These are phyloP conservation scores for Suillus ampliporus DNA, from an alignment of 768 basidiomycete genomes.

Conservation along the genomic window DNA sequence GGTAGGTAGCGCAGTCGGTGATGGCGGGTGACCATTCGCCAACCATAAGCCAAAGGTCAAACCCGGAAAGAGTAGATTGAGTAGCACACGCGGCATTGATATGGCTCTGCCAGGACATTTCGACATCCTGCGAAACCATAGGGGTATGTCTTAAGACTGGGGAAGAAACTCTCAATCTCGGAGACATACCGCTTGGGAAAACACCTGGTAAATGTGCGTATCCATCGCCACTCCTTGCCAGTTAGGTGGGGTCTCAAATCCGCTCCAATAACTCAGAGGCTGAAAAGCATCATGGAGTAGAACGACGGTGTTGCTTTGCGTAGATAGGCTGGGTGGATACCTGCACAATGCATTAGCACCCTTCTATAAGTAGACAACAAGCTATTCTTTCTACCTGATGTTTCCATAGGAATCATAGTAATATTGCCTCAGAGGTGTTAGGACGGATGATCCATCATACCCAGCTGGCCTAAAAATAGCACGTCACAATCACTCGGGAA, in stretches of 20 bases:
- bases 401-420: conserved; percentile 78
- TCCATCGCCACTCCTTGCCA: conserved; percentile 77
- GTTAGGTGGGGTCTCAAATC: conserved; percentile 58
- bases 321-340: conserved; percentile 49
- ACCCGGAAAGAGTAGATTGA: conserved; percentile 50
- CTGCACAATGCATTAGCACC: conserved; percentile 25
- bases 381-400: conserved; percentile 54
- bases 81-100: conserved; percentile 63
- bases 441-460: conserved; percentile 55
- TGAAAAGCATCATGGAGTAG: conserved; percentile 85
- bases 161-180: neutral
- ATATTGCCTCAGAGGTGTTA: conserved; percentile 60
- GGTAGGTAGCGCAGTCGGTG: conserved; percentile 64
- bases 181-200: conserved; percentile 57
- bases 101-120: conserved; percentile 56
- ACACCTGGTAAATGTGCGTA: conserved; percentile 82
- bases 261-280: conserved; percentile 69
- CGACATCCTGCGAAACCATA: conserved; percentile 44
- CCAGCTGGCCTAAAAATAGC: conserved; percentile 68
- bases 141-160: neutral
- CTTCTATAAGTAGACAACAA: neutral
- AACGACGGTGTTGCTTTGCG: conserved; percentile 61
- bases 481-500: conserved; percentile 1
- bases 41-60: conserved; percentile 80
- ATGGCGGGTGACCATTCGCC: conserved; percentile 87